Evolutionary conservation across 495 filamentous ascomycete genomes (phyloP).

Genomic region (Opeltia flavorubescens): DNA sequence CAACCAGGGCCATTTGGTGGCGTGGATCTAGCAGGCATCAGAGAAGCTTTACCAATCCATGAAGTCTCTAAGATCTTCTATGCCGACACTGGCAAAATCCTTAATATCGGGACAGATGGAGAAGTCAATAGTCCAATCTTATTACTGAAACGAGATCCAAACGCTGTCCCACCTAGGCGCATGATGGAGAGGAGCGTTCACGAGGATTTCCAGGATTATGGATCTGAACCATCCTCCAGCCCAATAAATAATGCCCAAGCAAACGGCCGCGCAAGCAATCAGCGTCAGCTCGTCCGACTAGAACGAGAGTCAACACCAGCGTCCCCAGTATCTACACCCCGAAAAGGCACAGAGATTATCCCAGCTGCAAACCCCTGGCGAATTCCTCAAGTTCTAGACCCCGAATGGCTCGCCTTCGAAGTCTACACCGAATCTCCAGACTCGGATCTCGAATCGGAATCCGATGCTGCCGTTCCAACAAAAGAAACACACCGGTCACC

Average conservation of each 20-base stretch:
- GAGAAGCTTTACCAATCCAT: conserved; percentile 74
- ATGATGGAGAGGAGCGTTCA: conserved; percentile 41
- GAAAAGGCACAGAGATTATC: neutral
- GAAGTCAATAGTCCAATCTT: conserved; percentile 78
- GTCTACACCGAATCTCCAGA: conserved; percentile 56
- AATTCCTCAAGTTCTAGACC: conserved; percentile 68
- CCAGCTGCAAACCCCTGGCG: conserved; percentile 35
- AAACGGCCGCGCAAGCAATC: neutral
- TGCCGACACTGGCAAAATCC: conserved; percentile 84
- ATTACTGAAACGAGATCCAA: conserved; percentile 69
- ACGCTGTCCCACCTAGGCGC: conserved; percentile 55
- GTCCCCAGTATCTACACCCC: neutral
- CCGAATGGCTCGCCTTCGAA: conserved; percentile 92
- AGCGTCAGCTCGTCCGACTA: conserved; percentile 1
- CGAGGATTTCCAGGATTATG: conserved; percentile 20
- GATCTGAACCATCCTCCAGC: neutral
- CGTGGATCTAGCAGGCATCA: conserved; percentile 58
- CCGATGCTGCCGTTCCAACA: conserved; percentile 21
- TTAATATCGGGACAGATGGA: conserved; percentile 71
- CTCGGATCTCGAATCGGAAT: conserved; percentile 46
- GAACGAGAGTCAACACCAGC: neutral
- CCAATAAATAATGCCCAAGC: conserved; percentile 1
- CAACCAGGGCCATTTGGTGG: conserved; percentile 56
- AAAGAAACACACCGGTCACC: conserved; percentile 8
- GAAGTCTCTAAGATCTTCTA: conserved; percentile 96